phyloP scores from a whole-genome alignment of 257 asterid genomes.

The Fraxinus excelsior region DNA sequence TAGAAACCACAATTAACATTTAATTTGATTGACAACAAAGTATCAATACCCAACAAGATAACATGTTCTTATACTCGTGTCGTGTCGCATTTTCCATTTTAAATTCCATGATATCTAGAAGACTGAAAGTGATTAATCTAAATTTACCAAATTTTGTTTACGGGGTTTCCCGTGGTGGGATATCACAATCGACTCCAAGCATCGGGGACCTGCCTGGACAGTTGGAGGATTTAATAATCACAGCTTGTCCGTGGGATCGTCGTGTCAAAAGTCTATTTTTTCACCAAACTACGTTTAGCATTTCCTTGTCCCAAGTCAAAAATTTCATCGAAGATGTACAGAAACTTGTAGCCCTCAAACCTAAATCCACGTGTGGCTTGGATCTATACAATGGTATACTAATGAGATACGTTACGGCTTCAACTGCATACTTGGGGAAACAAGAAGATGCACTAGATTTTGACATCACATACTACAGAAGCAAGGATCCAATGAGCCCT shows the following conservation, averaged over 20 bases:
- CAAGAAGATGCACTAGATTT: conserved; percentile 59
- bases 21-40: too few species aligned
- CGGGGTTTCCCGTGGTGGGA: conserved; percentile 56
- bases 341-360: conserved; percentile 38
- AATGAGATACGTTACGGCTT: conserved; percentile 55
- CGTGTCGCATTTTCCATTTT: background rate
- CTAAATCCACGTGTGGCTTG: conserved; percentile 51
- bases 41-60: too few species aligned
- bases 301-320: conserved; percentile 42
- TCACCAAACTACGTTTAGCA: conserved; percentile 61
- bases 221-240: conserved; percentile 36
- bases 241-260: conserved; percentile 65
- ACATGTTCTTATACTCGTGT: background rate
- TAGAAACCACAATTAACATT: too few species aligned
- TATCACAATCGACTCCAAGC: conserved; percentile 56
- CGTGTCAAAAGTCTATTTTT: conserved; percentile 53
- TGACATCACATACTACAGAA: conserved; percentile 58
- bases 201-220: conserved; percentile 62
- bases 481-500: conserved; percentile 49
- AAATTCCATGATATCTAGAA: too few species aligned
- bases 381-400: conserved; percentile 59
- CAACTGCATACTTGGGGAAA: conserved; percentile 61
- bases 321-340: conserved; percentile 53
- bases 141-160: conserved; percentile 22
- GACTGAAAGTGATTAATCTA: too few species aligned